Evolutionary conservation across 2,329 filamentous ascomycete genomes (phyloP), one percentile per base, ranked within the genome.

Genomic region (Aureobasidium sp.): DNA sequence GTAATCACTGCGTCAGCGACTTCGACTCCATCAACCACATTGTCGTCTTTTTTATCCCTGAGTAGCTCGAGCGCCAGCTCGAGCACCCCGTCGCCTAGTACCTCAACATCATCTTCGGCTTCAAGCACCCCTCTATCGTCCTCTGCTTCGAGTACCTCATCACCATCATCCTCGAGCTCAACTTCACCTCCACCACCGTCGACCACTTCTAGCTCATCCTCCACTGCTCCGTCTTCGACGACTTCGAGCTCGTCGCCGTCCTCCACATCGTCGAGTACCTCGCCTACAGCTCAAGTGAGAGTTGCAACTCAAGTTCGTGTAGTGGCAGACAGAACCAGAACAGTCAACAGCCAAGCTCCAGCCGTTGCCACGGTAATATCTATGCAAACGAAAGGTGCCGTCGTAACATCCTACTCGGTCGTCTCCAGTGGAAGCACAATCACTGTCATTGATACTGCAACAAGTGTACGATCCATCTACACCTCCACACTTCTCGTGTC

Each of bases 21-120:
- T 6, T 24, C 39, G 39, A 44, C 6, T 5, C 13, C 51, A 55
- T 44, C 52, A 10, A 47, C 39, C 2, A 46, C 39, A 17, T 20
- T 29, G 32, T 36, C 51, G 51, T 55, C 51, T 55, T 55, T 53
- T 55, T 55, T 55, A 55, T 41, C 36, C 51, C 17, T 26, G 7
- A 39, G 51, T 36, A 55, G 51, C 51, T 55, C 51, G 51, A 55
- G 51, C 51, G 32, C 51, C 51, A 51, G 47, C 47, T 51, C 47
- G 29, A 8, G 36, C 34, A 29, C 41, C 29, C 26, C 39, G n/a
- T 6, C 15, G n/a, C 8, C 37, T n/a, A 32, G 24, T 12, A 46
- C 53, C 13, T 27, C 53, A 24, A 46, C 53, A 13, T 47, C 29
- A 9, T 47, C 53, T 44, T 59, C 13, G 17, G 20, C 26, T 43